A percentile compares a stretch with the other conserved stretches of the same genome.
phyloP scores from a whole-genome alignment of 129 eudicot genomes.

The Flaveria bidentis region DNA sequence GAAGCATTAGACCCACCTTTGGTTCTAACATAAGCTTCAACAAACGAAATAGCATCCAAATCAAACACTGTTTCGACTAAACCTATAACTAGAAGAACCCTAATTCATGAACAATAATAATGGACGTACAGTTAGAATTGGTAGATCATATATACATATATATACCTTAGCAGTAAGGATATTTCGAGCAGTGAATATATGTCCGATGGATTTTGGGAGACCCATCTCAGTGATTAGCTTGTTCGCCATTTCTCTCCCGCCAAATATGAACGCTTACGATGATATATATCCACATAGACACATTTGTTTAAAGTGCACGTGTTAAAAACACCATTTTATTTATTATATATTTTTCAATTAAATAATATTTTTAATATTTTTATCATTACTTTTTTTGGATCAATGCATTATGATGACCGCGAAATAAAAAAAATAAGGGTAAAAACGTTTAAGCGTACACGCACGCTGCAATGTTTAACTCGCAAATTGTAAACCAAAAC shows the following conservation, averaged over 20 bases:
- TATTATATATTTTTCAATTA: too few species aligned
- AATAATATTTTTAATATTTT: too few species aligned
- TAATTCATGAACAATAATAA: slow-evolving; percentile 6
- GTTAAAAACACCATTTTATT: too few species aligned
- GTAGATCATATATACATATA: neutral
- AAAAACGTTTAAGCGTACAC: too few species aligned
- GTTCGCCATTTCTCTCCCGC: slow-evolving; percentile 62
- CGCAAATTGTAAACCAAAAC: too few species aligned
- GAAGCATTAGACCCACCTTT: neutral
- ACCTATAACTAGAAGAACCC: slow-evolving; percentile 9
- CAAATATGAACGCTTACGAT: slow-evolving; percentile 5
- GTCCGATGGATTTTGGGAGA: slow-evolving; percentile 59
- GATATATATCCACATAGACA: too few species aligned
- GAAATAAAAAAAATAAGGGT: too few species aligned
- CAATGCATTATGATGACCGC: too few species aligned
- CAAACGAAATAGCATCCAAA: neutral
- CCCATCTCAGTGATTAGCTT: slow-evolving; percentile 64
- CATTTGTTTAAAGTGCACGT: neutral
- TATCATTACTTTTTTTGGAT: too few species aligned
- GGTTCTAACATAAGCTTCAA: neutral
- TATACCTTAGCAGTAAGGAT: slow-evolving; percentile 71
- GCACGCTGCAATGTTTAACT: too few species aligned
- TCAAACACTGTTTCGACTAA: neutral
- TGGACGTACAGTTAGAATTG: neutral
- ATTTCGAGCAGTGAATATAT: slow-evolving; percentile 77